Conservation (phyloP, 2,329 filamentous ascomycete species). For the Calonectria multiphialidica region DNA sequence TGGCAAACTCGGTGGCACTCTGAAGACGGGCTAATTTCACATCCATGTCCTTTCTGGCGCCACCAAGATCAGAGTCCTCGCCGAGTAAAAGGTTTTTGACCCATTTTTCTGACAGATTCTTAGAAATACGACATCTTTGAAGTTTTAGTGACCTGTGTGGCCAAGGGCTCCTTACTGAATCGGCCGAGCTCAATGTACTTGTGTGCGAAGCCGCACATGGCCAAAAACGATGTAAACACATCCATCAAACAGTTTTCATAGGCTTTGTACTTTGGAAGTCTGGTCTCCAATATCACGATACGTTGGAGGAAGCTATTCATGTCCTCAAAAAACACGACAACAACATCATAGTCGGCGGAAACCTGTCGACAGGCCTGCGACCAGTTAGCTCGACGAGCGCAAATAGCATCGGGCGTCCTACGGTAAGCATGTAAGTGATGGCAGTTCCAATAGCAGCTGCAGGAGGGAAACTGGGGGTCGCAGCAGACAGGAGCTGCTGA, state of each 20-base stretch:
- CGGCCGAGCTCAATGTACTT: slow-evolving; percentile 49
- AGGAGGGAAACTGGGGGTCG: slow-evolving; percentile 47
- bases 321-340: slow-evolving; percentile 53
- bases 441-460: slow-evolving; percentile 49
- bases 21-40: slow-evolving; percentile 42
- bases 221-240: slow-evolving; percentile 50
- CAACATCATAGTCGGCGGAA: slow-evolving; percentile 52
- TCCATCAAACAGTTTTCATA: slow-evolving; percentile 51
- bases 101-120: slow-evolving; percentile 41
- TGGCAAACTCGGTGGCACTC: slow-evolving; percentile 48
- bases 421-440: slow-evolving; percentile 47
- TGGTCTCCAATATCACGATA: slow-evolving; percentile 47
- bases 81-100: slow-evolving; percentile 44
- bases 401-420: slow-evolving; percentile 11
- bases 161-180: slow-evolving; percentile 39
- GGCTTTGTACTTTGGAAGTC: slow-evolving; percentile 44
- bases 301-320: slow-evolving; percentile 52
- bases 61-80: slow-evolving; percentile 46
- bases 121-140: background rate
- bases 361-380: slow-evolving; percentile 43
- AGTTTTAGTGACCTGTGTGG: background rate
- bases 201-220: slow-evolving; percentile 48
- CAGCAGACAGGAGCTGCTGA: slow-evolving; percentile 44
- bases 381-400: background rate
- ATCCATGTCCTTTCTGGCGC: slow-evolving; percentile 46